phyloP scores from a whole-genome alignment of 2,329 filamentous ascomycete species.

The Lecanicillium sp. region DNA sequence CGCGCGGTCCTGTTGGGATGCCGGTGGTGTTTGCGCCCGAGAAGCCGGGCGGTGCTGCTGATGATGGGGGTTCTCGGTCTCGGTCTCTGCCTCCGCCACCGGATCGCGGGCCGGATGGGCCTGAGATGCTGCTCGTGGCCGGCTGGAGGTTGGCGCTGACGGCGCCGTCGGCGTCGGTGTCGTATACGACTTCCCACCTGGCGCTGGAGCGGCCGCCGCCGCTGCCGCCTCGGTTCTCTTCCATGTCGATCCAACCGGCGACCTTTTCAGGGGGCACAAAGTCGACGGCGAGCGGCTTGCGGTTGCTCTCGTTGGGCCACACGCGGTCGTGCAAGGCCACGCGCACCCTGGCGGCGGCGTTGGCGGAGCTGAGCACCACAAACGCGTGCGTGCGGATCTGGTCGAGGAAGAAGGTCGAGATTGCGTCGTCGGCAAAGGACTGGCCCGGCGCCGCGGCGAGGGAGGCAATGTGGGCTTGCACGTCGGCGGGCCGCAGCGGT shows the following conservation, averaged over 20 bases:
- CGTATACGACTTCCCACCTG: constrained; percentile 70
- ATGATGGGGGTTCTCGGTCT: constrained; percentile 5
- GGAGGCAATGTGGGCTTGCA: constrained; percentile 61
- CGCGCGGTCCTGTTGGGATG: constrained; percentile 1
- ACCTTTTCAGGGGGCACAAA: constrained; percentile 76
- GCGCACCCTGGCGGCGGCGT: constrained; percentile 70
- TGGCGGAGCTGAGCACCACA: constrained; percentile 59
- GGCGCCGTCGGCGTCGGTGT: constrained; percentile 44
- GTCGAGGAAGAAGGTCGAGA: constrained; percentile 72
- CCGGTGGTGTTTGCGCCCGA: neutral
- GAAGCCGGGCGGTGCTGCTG: constrained; percentile 5
- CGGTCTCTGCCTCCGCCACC: too few relatives aligned
- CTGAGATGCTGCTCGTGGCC: neutral
- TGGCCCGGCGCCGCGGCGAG: constrained; percentile 56
- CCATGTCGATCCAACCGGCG: constrained; percentile 63
- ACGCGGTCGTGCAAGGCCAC: constrained; percentile 66
- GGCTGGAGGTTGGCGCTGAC: constrained; percentile 46
- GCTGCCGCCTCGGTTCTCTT: constrained; percentile 42
- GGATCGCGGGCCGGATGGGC: neutral
- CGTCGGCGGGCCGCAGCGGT: constrained; percentile 61
- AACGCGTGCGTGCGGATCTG: constrained; percentile 83
- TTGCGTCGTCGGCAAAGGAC: constrained; percentile 40
- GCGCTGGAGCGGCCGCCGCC: constrained; percentile 31
- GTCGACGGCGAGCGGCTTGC: constrained; percentile 81
- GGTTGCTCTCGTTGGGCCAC: constrained; percentile 81